These are phyloP conservation scores for Apiotrichum laibachii DNA, from an alignment of 1,284 basidiomycete genomes.

Conservation along the genomic window DNA sequence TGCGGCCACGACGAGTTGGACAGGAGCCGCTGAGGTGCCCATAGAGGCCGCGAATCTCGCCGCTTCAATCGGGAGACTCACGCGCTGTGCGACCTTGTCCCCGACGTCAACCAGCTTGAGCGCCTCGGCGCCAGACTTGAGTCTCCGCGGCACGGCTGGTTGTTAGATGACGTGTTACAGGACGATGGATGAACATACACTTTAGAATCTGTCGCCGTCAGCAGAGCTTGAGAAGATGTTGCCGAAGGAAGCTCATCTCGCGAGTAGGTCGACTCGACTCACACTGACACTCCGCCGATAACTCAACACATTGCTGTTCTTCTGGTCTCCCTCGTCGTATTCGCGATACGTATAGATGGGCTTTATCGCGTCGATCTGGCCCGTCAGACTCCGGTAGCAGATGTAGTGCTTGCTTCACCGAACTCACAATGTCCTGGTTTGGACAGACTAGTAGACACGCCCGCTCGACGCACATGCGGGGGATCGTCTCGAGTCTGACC, in stretches of 20 bases:
- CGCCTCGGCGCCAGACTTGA: conserved; percentile 47
- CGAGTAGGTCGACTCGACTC: conserved; percentile 23
- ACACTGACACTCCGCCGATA: conserved; percentile 50
- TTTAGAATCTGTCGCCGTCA: conserved; percentile 33
- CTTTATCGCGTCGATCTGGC: conserved; percentile 49
- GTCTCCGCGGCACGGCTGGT: conserved; percentile 41
- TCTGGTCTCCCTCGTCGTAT: conserved; percentile 45
- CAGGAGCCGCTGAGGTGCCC: background rate
- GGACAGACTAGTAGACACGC: conserved; percentile 42
- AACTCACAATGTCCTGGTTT: conserved; percentile 50
- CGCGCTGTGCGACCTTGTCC: conserved; percentile 46
- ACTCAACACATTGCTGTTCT: conserved; percentile 49
- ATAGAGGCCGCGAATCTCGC: background rate
- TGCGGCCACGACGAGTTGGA: no score
- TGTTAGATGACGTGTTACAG: background rate
- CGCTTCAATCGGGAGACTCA: conserved; percentile 15
- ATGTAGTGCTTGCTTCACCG: background rate
- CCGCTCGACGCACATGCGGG: conserved; percentile 35
- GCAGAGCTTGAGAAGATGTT: background rate
- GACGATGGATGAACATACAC: conserved; percentile 20
- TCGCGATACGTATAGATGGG: conserved; percentile 49
- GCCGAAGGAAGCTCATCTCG: background rate
- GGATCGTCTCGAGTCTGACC: conserved; percentile 38
- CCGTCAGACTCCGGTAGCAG: background rate
- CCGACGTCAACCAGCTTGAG: conserved; percentile 43